Evolutionary conservation across 441 rosid species (phyloP), one percentile per base, ranked within the genome.

Genomic region (Jatropha multifida): DNA sequence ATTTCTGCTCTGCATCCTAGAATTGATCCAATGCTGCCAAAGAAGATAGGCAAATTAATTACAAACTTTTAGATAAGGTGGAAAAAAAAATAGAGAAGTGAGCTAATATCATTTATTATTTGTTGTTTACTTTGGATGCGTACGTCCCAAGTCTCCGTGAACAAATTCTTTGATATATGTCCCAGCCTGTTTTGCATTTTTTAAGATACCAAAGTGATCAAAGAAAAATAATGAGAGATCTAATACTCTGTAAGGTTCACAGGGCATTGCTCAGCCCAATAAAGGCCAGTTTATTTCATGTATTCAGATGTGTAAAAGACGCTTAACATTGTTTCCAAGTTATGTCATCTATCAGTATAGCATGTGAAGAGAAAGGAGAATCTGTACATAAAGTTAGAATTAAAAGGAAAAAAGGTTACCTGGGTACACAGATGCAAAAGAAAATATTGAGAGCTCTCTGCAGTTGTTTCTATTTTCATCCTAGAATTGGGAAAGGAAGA

Each of bases 61-160:
- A 13, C 18, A 32, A 69, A 38, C 11, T 32, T 18, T 32, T 32
- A 17, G 5, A 13, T 27, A 56, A 65, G 14, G 12, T 13, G 4
- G 4, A 5, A 11, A 1, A 38, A 7, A 18, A 44, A 18, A 10
- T 3, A 5, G 4, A 14, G 3, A 38, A 11, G 15, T 4, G 5
- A 37, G 20, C 6, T 10, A 13, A 51, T 13, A 51, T 51, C 18
- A 4, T 51, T 1, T 51, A 14, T 4, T 14, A 4, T 51, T 59
- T 68, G 67, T 71, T 38, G 18, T 51, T 74, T 88, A 93, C 99
- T 92, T 95, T 48, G 99, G 99, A 79, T 78, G 81, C 37, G 98
- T 96, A 52, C 99, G 98, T 74, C 98, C 99, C 72, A 96, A 89
- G 89, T 93, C 98, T 73, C 99, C 99, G 44, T 93, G 99, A 80